Evolutionary conservation across 345 rosid species (phyloP).

Genomic region (Lumnitzera littorea): DNA sequence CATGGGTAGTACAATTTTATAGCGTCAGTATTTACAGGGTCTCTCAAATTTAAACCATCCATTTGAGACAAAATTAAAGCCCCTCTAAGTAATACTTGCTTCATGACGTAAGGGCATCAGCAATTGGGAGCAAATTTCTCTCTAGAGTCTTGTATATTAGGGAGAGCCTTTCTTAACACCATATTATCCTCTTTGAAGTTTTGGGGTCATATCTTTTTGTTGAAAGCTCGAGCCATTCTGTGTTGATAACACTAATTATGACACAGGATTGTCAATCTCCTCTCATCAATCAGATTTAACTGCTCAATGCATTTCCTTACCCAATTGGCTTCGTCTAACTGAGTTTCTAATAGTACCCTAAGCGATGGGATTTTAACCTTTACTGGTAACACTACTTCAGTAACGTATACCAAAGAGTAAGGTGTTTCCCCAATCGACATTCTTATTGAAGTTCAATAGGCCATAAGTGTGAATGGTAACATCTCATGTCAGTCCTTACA

Average conservation of each 20-base stretch:
- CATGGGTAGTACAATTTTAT: too few species aligned
- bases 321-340: background rate
- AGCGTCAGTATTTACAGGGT: background rate
- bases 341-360: background rate
- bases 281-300: too few species aligned
- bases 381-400: background rate
- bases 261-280: too few species aligned
- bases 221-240: too few species aligned
- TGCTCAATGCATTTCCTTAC: too few species aligned
- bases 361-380: background rate
- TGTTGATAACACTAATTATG: too few species aligned
- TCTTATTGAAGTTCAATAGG: background rate
- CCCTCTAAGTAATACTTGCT: background rate
- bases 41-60: background rate
- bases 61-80: background rate
- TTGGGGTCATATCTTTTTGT: too few species aligned
- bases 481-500: background rate
- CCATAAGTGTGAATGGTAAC: background rate
- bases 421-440: conserved; percentile 2
- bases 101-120: background rate
- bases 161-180: background rate
- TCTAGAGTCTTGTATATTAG: background rate
- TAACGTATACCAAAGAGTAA: background rate
- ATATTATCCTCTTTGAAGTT: too few species aligned
- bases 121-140: background rate